Percentiles rank a stretch among this genome's conserved stretches.
Evolutionary conservation across 164 flowering plant species (phyloP).

Genomic region (Cinnamomum chago): DNA sequence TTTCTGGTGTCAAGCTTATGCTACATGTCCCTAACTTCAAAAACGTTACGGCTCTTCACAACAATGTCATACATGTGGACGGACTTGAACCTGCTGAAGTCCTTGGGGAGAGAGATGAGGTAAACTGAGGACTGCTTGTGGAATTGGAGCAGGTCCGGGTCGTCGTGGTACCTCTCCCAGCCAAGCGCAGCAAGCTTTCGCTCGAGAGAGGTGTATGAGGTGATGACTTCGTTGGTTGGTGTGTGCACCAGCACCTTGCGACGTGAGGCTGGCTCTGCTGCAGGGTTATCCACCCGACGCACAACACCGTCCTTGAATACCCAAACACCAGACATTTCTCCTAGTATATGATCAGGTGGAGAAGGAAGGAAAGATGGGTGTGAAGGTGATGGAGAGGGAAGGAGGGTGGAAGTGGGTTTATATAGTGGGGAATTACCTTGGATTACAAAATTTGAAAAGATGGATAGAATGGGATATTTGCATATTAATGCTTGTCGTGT

Average conservation of each 20-base stretch:
- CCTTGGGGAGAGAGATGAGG: slow-evolving; percentile 84
- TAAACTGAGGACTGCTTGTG: slow-evolving; percentile 76
- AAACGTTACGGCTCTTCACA: slow-evolving; percentile 64
- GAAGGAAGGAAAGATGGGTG: not conserved
- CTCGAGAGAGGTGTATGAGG: slow-evolving; percentile 54
- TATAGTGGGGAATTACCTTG: not conserved
- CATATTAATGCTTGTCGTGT: too few species aligned
- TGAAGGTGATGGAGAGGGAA: not conserved
- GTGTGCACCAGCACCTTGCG: slow-evolving; percentile 62
- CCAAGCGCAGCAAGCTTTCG: slow-evolving; percentile 52
- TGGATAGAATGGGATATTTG: too few species aligned
- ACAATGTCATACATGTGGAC: slow-evolving; percentile 90
- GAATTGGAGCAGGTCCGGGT: slow-evolving; percentile 76
- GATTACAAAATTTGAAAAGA: not conserved
- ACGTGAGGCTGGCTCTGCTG: slow-evolving; percentile 24
- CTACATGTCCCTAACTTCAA: slow-evolving; percentile 68
- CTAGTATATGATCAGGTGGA: not conserved
- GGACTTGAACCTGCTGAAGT: slow-evolving; percentile 67
- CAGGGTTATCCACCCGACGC: slow-evolving; percentile 61
- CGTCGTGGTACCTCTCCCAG: slow-evolving; percentile 87
- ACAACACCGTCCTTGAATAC: slow-evolving; percentile 78
- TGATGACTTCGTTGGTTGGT: slow-evolving; percentile 54
- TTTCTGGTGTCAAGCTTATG: not conserved
- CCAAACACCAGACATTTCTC: slow-evolving; percentile 87
- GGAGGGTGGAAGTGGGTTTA: not conserved